These are phyloP conservation scores for Chalciporus sphaerocephalus DNA, from an alignment of 768 basidiomycete genomes.

Conservation along the genomic window DNA sequence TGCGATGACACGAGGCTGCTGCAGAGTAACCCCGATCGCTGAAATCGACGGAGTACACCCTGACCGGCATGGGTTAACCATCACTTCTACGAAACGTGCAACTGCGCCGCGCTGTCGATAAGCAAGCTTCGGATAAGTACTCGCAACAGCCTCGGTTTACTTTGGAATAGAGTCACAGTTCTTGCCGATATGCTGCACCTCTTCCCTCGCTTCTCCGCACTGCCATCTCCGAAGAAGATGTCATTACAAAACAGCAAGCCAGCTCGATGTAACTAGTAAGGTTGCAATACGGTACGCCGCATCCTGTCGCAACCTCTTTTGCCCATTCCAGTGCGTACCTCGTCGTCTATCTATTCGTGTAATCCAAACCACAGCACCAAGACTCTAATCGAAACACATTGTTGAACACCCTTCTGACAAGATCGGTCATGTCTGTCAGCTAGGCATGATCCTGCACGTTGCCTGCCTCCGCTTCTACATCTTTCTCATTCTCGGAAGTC, in stretches of 20 bases:
- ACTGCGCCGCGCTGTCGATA: not conserved
- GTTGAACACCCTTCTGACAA: not conserved
- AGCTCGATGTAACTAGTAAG: not conserved
- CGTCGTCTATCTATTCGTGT: not conserved
- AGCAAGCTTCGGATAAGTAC: not conserved
- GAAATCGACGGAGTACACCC: not conserved
- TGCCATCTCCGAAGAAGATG: not conserved
- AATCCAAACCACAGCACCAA: not conserved
- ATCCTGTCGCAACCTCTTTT: not conserved
- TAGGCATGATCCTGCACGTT: not conserved
- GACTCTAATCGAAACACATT: not conserved
- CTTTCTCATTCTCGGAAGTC: not conserved
- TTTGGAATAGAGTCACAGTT: not conserved
- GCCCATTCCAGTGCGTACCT: not conserved
- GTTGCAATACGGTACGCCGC: not conserved
- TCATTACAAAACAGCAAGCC: not conserved
- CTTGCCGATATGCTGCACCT: not conserved
- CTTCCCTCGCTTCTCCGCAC: not conserved
- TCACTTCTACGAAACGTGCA: not conserved
- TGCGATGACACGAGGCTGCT: not conserved
- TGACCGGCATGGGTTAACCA: not conserved
- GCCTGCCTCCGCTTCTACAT: not conserved
- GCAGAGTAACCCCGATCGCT: not conserved
- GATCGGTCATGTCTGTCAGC: conserved; percentile 2
- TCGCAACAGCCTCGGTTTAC: not conserved